Evolutionary conservation across 2,329 filamentous ascomycete genomes (phyloP).

Genomic region (Helotiales sp.): DNA sequence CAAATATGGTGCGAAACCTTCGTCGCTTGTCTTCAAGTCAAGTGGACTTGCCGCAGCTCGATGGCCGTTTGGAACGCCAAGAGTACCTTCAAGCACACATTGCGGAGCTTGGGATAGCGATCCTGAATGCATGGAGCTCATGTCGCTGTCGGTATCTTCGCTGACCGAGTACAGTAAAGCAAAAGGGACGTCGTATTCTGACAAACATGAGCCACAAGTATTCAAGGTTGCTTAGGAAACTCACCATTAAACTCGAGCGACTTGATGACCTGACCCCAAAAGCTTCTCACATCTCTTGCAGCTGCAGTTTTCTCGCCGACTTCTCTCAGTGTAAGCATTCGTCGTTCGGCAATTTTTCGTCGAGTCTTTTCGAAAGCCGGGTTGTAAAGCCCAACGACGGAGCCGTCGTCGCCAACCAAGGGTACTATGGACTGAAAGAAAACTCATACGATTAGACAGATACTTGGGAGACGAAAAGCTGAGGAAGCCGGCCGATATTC

Average conservation of each 20-base stretch:
- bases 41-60: slow-evolving; percentile 58
- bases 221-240: background rate
- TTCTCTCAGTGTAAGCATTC: slow-evolving; percentile 77
- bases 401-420: slow-evolving; percentile 71
- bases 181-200: slow-evolving; percentile 70
- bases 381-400: slow-evolving; percentile 75
- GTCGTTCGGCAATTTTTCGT: slow-evolving; percentile 73
- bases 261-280: slow-evolving; percentile 70
- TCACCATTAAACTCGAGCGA: slow-evolving; percentile 68
- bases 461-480: too few species aligned
- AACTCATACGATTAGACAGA: too few species aligned
- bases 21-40: slow-evolving; percentile 68
- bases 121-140: slow-evolving; percentile 69
- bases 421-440: slow-evolving; percentile 77
- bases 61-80: slow-evolving; percentile 69
- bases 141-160: slow-evolving; percentile 71
- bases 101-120: slow-evolving; percentile 61
- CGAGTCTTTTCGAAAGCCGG: slow-evolving; percentile 80
- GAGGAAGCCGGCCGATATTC: too few species aligned
- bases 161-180: slow-evolving; percentile 74
- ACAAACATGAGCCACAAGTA: slow-evolving; percentile 2
- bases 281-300: slow-evolving; percentile 70
- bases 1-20: slow-evolving; percentile 76
- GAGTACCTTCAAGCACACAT: slow-evolving; percentile 68
- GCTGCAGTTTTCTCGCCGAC: slow-evolving; percentile 73